Conservation (phyloP, 306 rosid species). For the Pterocarpus macrocarpus region DNA sequence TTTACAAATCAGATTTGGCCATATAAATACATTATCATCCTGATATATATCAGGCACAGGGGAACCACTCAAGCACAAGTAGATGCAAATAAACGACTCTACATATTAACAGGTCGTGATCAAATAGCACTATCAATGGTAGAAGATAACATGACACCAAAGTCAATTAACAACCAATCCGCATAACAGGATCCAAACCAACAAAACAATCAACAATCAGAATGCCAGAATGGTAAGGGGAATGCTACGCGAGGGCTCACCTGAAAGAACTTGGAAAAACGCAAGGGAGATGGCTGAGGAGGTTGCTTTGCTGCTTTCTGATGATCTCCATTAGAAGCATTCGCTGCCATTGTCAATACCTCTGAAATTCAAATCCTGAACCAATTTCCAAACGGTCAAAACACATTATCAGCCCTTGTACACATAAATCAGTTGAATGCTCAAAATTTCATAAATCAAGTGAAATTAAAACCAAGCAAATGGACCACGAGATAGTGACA, state of each 20-base stretch:
- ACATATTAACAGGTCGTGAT: neutral
- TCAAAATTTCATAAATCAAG: constrained; percentile 14
- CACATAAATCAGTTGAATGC: neutral
- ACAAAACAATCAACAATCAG: constrained; percentile 16
- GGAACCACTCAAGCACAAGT: neutral
- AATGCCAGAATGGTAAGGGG: constrained; percentile 15
- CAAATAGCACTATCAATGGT: neutral
- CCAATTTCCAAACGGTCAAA: constrained; percentile 45
- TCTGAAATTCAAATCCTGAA: constrained; percentile 47
- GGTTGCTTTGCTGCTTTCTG: constrained; percentile 74
- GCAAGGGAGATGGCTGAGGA: constrained; percentile 88
- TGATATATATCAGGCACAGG: neutral
- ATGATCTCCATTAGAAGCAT: constrained; percentile 70
- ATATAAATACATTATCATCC: neutral
- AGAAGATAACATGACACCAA: neutral
- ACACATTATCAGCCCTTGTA: neutral
- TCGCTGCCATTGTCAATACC: constrained; percentile 61
- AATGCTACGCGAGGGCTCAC: constrained; percentile 46
- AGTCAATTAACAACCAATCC: neutral
- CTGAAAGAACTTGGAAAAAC: constrained; percentile 92
- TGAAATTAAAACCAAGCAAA: neutral
- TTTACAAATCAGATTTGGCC: neutral
- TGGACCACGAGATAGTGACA: neutral
- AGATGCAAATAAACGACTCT: neutral
- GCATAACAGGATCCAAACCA: neutral